Conservation (phyloP, 768 basidiomycete species). For the Lentinula lateritia region DNA sequence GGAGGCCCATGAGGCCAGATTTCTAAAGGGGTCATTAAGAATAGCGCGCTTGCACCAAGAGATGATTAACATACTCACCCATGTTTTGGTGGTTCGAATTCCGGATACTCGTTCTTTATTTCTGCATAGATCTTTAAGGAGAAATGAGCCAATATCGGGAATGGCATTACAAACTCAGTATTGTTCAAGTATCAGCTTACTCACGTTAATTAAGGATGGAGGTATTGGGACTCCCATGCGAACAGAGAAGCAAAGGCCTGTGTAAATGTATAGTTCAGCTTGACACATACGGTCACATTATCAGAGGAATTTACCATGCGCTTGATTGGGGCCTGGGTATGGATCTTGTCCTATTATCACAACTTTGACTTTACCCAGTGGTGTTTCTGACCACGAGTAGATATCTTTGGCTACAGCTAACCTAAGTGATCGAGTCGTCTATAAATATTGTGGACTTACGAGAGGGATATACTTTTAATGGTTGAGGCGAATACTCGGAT, state of each 20-base stretch:
- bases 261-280: not conserved
- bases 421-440: not conserved
- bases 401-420: conserved; percentile 59
- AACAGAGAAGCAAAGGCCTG: conserved; percentile 91
- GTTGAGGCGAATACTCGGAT: conserved; percentile 36
- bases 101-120: conserved; percentile 76
- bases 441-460: conserved; percentile 40
- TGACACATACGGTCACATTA: not conserved
- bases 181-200: conserved; percentile 13
- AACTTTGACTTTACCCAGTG: conserved; percentile 74
- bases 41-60: not conserved
- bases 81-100: conserved; percentile 73
- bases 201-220: conserved; percentile 78
- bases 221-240: conserved; percentile 68
- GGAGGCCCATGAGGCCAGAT: conserved; percentile 74
- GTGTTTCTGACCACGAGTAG: conserved; percentile 89
- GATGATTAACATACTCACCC: conserved; percentile 49
- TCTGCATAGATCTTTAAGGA: conserved; percentile 75
- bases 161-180: not conserved
- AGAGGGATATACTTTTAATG: conserved; percentile 68
- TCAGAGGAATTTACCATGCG: conserved; percentile 56
- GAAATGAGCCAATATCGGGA: conserved; percentile 9
- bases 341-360: conserved; percentile 92
- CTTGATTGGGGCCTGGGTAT: conserved; percentile 76
- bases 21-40: conserved; percentile 29